phyloP scores from a whole-genome alignment of 2,329 filamentous ascomycete species.

The Calonectria hawksworthii region DNA sequence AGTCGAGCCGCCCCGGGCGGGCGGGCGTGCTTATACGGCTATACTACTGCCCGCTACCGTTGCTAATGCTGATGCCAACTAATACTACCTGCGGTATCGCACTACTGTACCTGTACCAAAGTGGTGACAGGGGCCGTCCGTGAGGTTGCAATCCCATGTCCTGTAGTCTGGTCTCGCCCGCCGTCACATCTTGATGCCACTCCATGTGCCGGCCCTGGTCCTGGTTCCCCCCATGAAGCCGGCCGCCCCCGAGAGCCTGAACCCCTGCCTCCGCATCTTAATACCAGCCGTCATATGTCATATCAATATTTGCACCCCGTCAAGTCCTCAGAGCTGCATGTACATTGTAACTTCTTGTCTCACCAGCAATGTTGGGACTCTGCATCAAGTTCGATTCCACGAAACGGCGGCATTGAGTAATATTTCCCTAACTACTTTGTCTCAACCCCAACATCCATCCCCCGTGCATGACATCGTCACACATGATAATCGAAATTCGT shows the following conservation, averaged over 20 bases:
- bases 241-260: neutral
- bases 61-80: neutral
- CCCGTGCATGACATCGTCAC: slow-evolving; percentile 30
- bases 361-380: neutral
- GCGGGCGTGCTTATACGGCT: neutral
- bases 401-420: slow-evolving; percentile 12
- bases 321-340: neutral
- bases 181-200: slow-evolving; percentile 14
- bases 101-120: neutral
- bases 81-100: neutral
- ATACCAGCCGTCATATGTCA: slow-evolving; percentile 1
- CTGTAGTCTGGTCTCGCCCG: slow-evolving; percentile 7
- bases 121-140: slow-evolving; percentile 7
- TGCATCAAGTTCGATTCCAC: slow-evolving; percentile 14
- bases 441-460: slow-evolving; percentile 1
- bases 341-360: neutral
- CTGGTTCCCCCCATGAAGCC: neutral
- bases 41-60: neutral
- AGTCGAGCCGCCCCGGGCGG: slow-evolving; percentile 5
- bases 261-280: slow-evolving; percentile 6
- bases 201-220: neutral
- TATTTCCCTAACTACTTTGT: slow-evolving; percentile 17
- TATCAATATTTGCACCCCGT: neutral
- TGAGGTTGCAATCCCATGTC: neutral
- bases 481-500: slow-evolving; percentile 21